Percentiles rank a stretch among this genome's conserved stretches.
Evolutionary conservation across 2,329 filamentous ascomycete species (phyloP).

Genomic region (Penicillium concentricum): DNA sequence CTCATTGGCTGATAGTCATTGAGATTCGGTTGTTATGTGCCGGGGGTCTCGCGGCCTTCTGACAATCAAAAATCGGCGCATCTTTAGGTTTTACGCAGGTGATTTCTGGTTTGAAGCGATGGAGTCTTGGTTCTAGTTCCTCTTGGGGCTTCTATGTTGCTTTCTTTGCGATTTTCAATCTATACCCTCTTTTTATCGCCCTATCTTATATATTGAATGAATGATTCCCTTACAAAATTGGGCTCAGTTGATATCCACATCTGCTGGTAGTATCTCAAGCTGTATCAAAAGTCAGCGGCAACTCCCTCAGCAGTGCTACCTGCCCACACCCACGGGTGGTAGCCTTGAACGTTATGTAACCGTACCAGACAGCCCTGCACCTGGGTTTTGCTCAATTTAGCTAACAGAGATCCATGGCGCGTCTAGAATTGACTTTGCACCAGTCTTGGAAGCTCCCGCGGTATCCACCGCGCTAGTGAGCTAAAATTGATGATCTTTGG

Average conservation of each 20-base stretch:
- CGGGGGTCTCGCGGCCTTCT: not conserved
- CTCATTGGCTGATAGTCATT: not conserved
- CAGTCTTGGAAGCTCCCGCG: not conserved
- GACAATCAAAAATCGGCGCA: constrained; percentile 14
- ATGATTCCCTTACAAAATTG: not conserved
- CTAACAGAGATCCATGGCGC: not conserved
- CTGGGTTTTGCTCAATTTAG: no score
- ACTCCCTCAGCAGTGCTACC: not conserved
- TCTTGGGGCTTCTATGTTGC: not conserved
- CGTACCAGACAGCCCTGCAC: no score
- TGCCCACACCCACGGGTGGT: no score
- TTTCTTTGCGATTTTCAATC: constrained; percentile 1
- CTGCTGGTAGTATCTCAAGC: not conserved
- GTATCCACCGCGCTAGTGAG: not conserved
- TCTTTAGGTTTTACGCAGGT: not conserved
- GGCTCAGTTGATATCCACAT: not conserved
- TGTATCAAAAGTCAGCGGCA: not conserved
- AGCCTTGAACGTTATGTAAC: no score
- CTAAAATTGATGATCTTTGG: not conserved
- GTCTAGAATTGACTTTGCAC: not conserved
- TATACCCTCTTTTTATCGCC: constrained; percentile 10
- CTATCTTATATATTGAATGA: not conserved
- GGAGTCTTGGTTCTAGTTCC: constrained; percentile 4
- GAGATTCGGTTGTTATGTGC: not conserved
- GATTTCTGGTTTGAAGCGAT: constrained; percentile 1